Base-by-base conservation (phyloP, 306 rosid species). In the Heteromeles arbutifolia region DNA sequence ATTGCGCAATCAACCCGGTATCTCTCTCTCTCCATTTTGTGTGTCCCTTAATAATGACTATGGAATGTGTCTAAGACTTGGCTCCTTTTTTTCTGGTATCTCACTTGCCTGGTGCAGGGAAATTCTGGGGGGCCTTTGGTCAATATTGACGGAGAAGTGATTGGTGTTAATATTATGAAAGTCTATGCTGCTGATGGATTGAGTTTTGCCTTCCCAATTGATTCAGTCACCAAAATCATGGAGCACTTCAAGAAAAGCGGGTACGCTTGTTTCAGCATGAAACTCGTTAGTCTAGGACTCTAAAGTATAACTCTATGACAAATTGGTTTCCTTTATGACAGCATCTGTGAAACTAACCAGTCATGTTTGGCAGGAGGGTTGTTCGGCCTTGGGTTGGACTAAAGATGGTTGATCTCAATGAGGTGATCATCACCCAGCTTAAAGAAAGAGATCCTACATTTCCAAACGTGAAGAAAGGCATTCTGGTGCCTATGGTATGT, bases 101-200 rank as follows among this genome's bases (percentile, higher is more conserved):
- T 11, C 64, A 44, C 65, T 17, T 39, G 68, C 59, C 14, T 73
- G 85, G 66, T 76, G 61, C 81, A 95, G 97, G 99, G 97, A 43
- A 95, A 88, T 85, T 95, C 97, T 77, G 99, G 99, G 73, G 97
- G 97, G 10, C 97, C 99, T 41, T 88, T 95, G 72, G 92, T 90
- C 64, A 90, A 95, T 84, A 77, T 90, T 77, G 97, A 95, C 74
- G 99, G 97, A 57, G 97, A 95, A 84, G 86, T 95, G 69, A 83
- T 92, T 73, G 99, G 99, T 11, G 88, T 95, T 62, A 90, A 92
- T 86, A 83, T 85, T 41, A 75, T 95, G 96, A 95, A 92, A 89
- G 80, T 90, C 58, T 7, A 79, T 66, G 84, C 80, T 37, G 99
- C 96, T 72, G 97, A 86, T 88, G 99, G 99, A 48, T 67, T 95